Base-by-base conservation (phyloP, 2,329 filamentous ascomycete species). In the Cercospora citrullina region DNA sequence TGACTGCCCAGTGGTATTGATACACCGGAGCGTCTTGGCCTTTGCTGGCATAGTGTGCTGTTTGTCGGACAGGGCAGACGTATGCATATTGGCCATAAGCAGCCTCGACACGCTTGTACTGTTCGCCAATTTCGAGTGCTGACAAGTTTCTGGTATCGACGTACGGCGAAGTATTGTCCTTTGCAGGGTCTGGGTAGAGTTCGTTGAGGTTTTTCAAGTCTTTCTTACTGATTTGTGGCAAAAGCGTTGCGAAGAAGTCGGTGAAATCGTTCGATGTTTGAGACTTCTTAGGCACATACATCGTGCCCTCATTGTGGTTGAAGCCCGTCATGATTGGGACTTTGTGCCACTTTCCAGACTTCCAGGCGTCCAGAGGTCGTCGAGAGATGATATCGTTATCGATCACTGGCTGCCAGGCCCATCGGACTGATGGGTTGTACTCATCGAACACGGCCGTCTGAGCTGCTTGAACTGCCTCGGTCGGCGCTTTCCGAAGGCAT, bases 381-480 rank as follows among this genome's bases (percentile, higher is more conserved):
- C 84, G 81, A 2, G 84, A 81, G 63, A 92, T 87, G 14, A 89
- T 77, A 12, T 85, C 84, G 4, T 85, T 84, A 73, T 91, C 89
- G 66, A 92, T 85, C 39, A 89, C 87, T 7, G 90, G 90, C 73
- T 91, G 90, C 79, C 91, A 92, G 0, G 90, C 82, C 83, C 83
- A 85, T 30, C 81, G 77, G 0, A 84, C 74, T 8, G 80, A 82
- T 0, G 81, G 79, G 39, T 83, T 83, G 69, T 83, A 84, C 48
- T 78, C 78, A 63, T 82, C 78, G 63, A 84, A 84, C 0, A 84
- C 77, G 2, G 72, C 75, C 9, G 77, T 79, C 51, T 82, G 81
- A 4, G 82, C 82, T 8, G 76, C 72, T 6, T 77, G 79, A 12
- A 85, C 75, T 0, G 66, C 71, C 0, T 76, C 70, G 8, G 76